phyloP scores from a whole-genome alignment of 352 stramenopile species.

The Globisporangium mamillatum region DNA sequence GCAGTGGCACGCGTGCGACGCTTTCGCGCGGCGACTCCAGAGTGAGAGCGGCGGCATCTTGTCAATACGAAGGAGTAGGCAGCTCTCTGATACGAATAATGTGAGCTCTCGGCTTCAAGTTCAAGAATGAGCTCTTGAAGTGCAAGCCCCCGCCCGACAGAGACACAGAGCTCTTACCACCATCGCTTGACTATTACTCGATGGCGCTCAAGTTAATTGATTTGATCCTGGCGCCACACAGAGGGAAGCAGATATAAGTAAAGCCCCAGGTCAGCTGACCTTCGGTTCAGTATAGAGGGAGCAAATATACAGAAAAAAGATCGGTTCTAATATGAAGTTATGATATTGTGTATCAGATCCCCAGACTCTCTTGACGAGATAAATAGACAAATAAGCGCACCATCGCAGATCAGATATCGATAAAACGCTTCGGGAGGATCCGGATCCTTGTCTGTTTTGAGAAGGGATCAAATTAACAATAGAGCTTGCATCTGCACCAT shows the following conservation, averaged over 20 bases:
- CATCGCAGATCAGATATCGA: too few relatives aligned
- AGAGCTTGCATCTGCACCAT: too few relatives aligned
- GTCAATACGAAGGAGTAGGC: too few relatives aligned
- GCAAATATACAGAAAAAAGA: not conserved
- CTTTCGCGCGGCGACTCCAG: not conserved
- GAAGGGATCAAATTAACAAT: too few relatives aligned
- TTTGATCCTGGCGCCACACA: not conserved
- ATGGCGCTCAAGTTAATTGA: not conserved
- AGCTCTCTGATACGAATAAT: not conserved
- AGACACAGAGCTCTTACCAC: too few relatives aligned
- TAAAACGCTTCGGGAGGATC: too few relatives aligned
- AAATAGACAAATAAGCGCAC: not conserved
- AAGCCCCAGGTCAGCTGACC: not conserved
- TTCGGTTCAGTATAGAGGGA: not conserved
- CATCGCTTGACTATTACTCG: too few relatives aligned
- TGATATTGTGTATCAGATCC: not conserved
- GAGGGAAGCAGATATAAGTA: not conserved
- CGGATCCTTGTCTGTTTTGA: too few relatives aligned
- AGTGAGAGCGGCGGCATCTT: not conserved
- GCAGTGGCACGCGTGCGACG: not conserved
- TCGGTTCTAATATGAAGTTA: not conserved
- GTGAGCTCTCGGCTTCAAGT: not conserved
- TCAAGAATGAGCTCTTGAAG: not conserved
- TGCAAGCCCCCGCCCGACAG: too few relatives aligned
- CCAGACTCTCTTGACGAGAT: not conserved